phyloP scores from a whole-genome alignment of 2,329 filamentous ascomycete species.

The Alternaria tenuissima region DNA sequence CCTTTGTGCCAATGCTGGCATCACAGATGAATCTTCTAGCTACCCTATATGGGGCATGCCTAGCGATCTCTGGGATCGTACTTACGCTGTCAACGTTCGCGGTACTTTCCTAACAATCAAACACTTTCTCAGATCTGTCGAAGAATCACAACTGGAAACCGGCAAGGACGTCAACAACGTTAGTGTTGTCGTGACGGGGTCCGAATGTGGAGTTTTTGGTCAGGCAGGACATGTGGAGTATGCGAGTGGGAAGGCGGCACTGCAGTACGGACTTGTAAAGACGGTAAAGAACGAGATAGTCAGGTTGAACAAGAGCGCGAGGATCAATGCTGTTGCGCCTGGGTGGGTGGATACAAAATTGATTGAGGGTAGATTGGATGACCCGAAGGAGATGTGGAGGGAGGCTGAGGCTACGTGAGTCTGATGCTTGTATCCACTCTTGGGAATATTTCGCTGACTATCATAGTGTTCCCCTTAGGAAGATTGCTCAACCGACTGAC shows the following conservation, averaged over 20 bases:
- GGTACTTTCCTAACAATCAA: conserved; percentile 66
- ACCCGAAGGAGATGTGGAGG: conserved; percentile 59
- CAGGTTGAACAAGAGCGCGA: conserved; percentile 58
- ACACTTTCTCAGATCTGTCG: conserved; percentile 60
- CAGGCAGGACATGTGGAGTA: conserved; percentile 62
- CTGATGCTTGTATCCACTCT: neutral
- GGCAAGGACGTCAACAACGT: conserved; percentile 58
- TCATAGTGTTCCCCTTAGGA: conserved; percentile 53
- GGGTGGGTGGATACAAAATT: conserved; percentile 59
- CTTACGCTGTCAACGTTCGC: conserved; percentile 60
- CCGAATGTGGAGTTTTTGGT: conserved; percentile 61
- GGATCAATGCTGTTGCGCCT: conserved; percentile 63
- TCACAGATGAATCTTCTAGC: conserved; percentile 59
- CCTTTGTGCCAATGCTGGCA: conserved; percentile 62
- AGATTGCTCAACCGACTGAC: conserved; percentile 59
- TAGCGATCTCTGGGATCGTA: conserved; percentile 61
- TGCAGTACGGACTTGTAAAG: conserved; percentile 63
- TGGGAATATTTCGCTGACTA: conserved; percentile 11
- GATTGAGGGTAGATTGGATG: conserved; percentile 60
- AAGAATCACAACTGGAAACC: conserved; percentile 48
- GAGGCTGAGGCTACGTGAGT: conserved; percentile 59
- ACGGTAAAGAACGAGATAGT: conserved; percentile 65
- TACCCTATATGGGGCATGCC: conserved; percentile 64
- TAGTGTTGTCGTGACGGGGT: conserved; percentile 62
- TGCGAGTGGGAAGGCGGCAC: conserved; percentile 57